Conservation (phyloP, 108 stramenopile species). For the Skeletonema menzelii region DNA sequence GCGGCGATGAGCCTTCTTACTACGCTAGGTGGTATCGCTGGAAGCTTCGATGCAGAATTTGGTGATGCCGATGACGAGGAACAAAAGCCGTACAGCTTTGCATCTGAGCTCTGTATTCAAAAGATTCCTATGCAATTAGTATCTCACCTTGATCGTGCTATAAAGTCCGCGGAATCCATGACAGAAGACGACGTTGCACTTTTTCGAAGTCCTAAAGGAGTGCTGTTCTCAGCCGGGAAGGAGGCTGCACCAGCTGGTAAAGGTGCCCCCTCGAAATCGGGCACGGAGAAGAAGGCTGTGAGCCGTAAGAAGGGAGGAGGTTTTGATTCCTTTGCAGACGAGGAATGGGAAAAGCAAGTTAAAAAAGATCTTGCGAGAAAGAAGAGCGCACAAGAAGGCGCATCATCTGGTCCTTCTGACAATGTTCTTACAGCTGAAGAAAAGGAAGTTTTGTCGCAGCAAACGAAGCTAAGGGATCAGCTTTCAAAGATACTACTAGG, state of each 20-base stretch:
- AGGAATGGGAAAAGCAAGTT: conserved; percentile 88
- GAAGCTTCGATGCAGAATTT: conserved; percentile 49
- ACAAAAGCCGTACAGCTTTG: conserved; percentile 59
- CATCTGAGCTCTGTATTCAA: conserved; percentile 43
- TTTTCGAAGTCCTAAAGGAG: conserved; percentile 31
- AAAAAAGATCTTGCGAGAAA: conserved; percentile 81
- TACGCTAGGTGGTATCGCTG: conserved; percentile 62
- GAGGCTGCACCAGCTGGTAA: conserved; percentile 1
- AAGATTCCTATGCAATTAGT: conserved; percentile 32
- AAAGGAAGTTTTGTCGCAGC: conserved; percentile 57
- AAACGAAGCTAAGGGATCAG: conserved; percentile 50
- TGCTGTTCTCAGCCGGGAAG: conserved; percentile 24
- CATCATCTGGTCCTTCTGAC: neutral
- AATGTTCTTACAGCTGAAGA: conserved; percentile 60
- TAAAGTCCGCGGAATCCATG: conserved; percentile 31
- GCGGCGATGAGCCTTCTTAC: conserved; percentile 60
- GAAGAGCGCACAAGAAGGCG: conserved; percentile 39
- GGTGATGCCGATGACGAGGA: conserved; percentile 64
- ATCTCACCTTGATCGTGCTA: conserved; percentile 10
- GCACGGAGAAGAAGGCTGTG: conserved; percentile 39
- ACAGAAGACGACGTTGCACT: conserved; percentile 44
- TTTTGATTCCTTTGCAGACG: conserved; percentile 61
- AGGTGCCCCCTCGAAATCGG: conserved; percentile 4
- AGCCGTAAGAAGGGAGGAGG: conserved; percentile 54
- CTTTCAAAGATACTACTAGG: conserved; percentile 38